Conservation (phyloP, 1,139 yeast species). For the Suhomyces maxii region DNA sequence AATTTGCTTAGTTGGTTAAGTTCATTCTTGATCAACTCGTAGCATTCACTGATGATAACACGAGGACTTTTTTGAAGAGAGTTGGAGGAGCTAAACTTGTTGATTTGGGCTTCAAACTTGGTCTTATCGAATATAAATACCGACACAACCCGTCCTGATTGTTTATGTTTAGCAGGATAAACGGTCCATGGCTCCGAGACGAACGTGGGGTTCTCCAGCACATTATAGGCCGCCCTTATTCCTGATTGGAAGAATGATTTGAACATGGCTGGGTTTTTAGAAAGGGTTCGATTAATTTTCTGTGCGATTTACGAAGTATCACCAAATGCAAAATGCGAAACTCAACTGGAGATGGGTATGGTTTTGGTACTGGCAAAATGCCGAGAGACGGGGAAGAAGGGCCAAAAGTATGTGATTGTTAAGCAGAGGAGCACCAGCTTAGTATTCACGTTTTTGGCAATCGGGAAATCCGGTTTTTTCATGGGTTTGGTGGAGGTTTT, state of each 20-base stretch:
- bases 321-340: too few relatives aligned
- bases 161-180: slow-evolving; percentile 74
- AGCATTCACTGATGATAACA: slow-evolving; percentile 39
- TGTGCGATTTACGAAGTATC: not conserved
- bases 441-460: too few relatives aligned
- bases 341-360: too few relatives aligned
- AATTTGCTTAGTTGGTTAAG: slow-evolving; percentile 73
- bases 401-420: too few relatives aligned
- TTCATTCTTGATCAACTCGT: slow-evolving; percentile 45
- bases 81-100: slow-evolving; percentile 50
- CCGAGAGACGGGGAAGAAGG: too few relatives aligned
- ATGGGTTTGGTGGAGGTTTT: too few relatives aligned
- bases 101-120: slow-evolving; percentile 59
- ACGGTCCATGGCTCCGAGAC: slow-evolving; percentile 83
- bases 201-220: slow-evolving; percentile 74
- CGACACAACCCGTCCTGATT: slow-evolving; percentile 60
- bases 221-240: slow-evolving; percentile 70
- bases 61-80: slow-evolving; percentile 40
- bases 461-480: too few relatives aligned
- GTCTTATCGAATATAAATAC: slow-evolving; percentile 89
- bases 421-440: too few relatives aligned
- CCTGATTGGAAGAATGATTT: slow-evolving; percentile 55
- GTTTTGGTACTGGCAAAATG: too few relatives aligned
- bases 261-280: slow-evolving; percentile 26
- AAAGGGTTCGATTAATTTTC: not conserved